A percentile compares a stretch with the other conserved stretches of the same genome.
Conservation (phyloP, 2,329 filamentous ascomycete species). For the Pseudogymnoascus sp. region DNA sequence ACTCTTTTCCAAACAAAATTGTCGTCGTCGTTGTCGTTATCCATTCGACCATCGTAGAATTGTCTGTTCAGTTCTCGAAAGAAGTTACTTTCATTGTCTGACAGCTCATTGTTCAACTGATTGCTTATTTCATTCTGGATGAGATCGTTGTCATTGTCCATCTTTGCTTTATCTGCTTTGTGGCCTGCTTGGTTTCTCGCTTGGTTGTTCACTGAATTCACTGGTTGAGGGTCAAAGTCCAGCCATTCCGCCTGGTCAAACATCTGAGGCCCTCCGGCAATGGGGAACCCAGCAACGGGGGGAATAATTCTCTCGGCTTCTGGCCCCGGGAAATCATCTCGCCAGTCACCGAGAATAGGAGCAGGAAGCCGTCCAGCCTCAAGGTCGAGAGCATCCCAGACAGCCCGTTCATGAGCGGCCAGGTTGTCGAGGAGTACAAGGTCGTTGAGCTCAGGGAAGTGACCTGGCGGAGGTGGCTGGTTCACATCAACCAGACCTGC, state of each 20-base stretch:
- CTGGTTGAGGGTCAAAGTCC: not conserved
- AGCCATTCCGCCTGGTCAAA: not conserved
- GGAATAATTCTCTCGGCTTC: not conserved
- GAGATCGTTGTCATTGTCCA: not conserved
- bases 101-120: not conserved
- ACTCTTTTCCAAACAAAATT: conserved; percentile 3
- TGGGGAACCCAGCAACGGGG: not conserved
- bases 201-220: not conserved
- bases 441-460: not conserved
- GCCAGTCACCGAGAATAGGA: not conserved
- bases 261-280: not conserved
- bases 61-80: not conserved
- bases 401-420: not conserved
- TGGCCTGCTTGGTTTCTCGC: no score
- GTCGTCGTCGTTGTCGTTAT: conserved; percentile 13
- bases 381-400: not conserved
- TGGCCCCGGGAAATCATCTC: not conserved
- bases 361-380: not conserved
- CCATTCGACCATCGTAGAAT: not conserved
- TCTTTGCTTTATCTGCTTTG: not conserved
- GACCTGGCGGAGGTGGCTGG: not conserved
- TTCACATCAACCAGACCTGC: no score
- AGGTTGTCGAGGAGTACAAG: not conserved
- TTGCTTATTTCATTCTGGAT: not conserved
- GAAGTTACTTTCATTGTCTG: not conserved